Evolutionary conservation across 768 basidiomycete genomes (phyloP).

Genomic region (Leccinellum albellum): DNA sequence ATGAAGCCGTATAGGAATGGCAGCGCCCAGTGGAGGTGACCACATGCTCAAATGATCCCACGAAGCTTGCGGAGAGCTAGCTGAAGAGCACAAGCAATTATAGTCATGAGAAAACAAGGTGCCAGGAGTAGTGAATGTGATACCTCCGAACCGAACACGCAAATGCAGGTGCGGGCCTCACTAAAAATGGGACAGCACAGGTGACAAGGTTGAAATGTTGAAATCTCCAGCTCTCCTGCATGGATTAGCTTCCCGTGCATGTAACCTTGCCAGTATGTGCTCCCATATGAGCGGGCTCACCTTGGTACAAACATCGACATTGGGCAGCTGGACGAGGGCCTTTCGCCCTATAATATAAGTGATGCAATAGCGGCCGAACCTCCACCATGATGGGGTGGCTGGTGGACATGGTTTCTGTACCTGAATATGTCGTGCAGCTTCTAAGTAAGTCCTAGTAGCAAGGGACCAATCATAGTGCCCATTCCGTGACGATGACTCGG

Average conservation of each 20-base stretch:
- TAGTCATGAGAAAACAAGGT: background rate
- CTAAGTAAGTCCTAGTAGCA: no score
- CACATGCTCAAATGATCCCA: background rate
- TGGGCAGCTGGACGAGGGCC: background rate
- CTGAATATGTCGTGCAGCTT: no score
- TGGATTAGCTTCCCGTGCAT: no score
- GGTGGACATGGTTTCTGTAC: background rate
- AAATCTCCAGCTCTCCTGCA: no score
- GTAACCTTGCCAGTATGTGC: background rate
- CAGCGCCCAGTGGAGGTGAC: background rate
- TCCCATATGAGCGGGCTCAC: background rate
- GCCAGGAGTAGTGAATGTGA: no score
- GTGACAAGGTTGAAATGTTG: no score
- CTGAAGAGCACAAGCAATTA: background rate
- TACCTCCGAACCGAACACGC: no score
- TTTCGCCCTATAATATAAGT: background rate
- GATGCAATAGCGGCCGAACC: background rate
- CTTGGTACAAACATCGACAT: background rate
- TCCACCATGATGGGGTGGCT: background rate
- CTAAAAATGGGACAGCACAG: no score
- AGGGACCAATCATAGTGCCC: no score
- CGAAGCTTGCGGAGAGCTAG: background rate
- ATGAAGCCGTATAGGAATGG: background rate
- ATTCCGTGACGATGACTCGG: no score
- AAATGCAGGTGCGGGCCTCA: no score